Base-by-base conservation (phyloP, 805 yeast genomes). In the Starmerella tilneyi region DNA sequence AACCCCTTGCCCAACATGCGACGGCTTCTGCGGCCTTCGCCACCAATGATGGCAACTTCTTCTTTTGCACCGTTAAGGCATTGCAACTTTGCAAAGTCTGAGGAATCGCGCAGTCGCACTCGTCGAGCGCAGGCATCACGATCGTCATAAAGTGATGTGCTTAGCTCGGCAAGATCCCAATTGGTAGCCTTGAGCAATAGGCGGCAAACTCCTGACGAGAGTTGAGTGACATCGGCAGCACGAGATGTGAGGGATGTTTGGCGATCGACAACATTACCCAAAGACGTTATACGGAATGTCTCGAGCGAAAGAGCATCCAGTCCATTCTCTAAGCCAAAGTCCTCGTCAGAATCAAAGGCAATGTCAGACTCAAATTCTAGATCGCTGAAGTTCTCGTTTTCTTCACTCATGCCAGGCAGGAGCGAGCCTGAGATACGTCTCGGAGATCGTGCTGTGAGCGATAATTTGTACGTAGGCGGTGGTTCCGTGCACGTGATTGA, bases 161-260 rank as follows among this genome's bases (percentile, higher is more conserved):
- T 21, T n/a, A 41, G 27, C 32, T 40, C 41, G 2, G 34, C 39
- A 6, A 45, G n/a, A 22, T 52, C 45, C 53, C 53, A 52, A 20
- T 33, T 23, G 23, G 32, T 43, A 3, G 51, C 48, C 11, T 47
- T 32, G 15, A 52, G 44, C 30, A 52, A 34, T 1, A 36, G 29
- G 8, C 13, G 22, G 30, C 43, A 16, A 1, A 31, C 15, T 9
- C 48, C 50, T 1, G 21, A 22, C 1, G n/a, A 12, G 17, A 45
- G 9, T 4, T 43, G 42, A 2, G 44, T 29, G 40, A 49, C 21
- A 5, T 47, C 49, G 9, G 41, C 41, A 6, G 50, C 45, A 5
- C 50, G 36, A 5, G 26, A 9, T 2, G 34, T 24, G 7, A 33
- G 23, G 23, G 36, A 24, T 4, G 30, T 31, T 22, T 24, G 36